These are phyloP conservation scores for Crucihimalaya himalaica DNA, from an alignment of 345 rosid species.

Conservation along the genomic window DNA sequence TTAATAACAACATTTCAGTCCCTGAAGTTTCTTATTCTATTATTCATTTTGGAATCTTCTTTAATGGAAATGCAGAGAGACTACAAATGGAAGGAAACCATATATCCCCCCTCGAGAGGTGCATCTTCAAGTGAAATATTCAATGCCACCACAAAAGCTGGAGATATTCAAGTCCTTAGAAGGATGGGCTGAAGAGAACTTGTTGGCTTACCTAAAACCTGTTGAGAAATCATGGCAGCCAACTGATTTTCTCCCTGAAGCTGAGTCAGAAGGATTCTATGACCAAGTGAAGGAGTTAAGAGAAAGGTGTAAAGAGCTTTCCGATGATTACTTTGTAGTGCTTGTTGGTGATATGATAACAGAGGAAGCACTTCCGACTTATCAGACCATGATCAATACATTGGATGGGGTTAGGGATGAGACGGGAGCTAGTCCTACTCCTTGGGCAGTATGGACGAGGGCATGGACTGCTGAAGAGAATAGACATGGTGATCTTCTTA, in stretches of 20 bases:
- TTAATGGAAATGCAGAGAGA: conserved; percentile 46
- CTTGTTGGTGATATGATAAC: conserved; percentile 59
- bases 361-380: conserved; percentile 85
- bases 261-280: conserved; percentile 55
- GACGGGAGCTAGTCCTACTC: conserved; percentile 42
- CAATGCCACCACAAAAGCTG: conserved; percentile 61
- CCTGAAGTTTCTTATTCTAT: not conserved
- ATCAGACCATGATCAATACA: conserved; percentile 78
- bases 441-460: conserved; percentile 62
- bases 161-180: conserved; percentile 63
- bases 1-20: not conserved
- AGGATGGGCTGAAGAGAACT: conserved; percentile 47
- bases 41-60: not conserved
- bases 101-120: conserved; percentile 36
- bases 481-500: conserved; percentile 64
- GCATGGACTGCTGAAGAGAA: conserved; percentile 72
- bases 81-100: conserved; percentile 46
- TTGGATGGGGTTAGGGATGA: conserved; percentile 50
- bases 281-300: conserved; percentile 62
- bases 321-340: conserved; percentile 44
- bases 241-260: conserved; percentile 58
- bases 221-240: conserved; percentile 76
- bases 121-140: conserved; percentile 40
- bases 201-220: conserved; percentile 53
- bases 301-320: conserved; percentile 47